Base-by-base conservation (phyloP, 2,329 filamentous ascomycete genomes). In the Fusarium hostae region DNA sequence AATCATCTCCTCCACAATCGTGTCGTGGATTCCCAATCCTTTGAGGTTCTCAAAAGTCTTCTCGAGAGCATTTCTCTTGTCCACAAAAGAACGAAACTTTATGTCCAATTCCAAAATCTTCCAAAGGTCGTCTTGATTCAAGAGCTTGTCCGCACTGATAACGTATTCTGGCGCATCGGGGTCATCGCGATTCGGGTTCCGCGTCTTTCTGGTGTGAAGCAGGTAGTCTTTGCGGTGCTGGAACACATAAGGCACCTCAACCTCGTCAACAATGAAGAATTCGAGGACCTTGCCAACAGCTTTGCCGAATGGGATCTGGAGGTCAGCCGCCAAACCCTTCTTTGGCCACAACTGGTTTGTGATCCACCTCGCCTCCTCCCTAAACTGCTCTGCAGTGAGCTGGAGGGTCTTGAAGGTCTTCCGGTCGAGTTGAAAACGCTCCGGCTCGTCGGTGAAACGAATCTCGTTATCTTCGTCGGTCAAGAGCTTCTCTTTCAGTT, bases 201-300 rank as follows among this genome's bases (percentile, higher is more conserved):
- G 83, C 10, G 88, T 87, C 78, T 93, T 94, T 72, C 91, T 91
- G 28, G 93, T 92, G 77, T 98, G 94, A 62, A 99, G 97, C 45
- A 99, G 88, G 78, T 98, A 99, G 80, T 99, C 96, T 81, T 98
- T 97, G 68, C 96, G 94, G 78, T 99, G 96, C 80, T 98, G 95
- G 81, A 98, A 98, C 75, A 99, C 96, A 80, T 97, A 99, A 0
- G 96, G 95, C 3, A 98, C 94, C 81, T 99, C 96, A 75, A 95
- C 94, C 74, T 97, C 94, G 72, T 98, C 95, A 7, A 95, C 90
- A 55, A 97, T 94, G 82, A 99, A 94, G 79, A 98, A 98, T 77
- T 98, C 94, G 41, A 99, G 87, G 15, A 98, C 95, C 81, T 97
- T 97, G 74, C 91, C 91, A 59, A 99, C 91, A 9, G 95, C 93